Evolutionary conservation across 2,329 filamentous ascomycete genomes (phyloP).

Genomic region (Colletotrichum sojae): DNA sequence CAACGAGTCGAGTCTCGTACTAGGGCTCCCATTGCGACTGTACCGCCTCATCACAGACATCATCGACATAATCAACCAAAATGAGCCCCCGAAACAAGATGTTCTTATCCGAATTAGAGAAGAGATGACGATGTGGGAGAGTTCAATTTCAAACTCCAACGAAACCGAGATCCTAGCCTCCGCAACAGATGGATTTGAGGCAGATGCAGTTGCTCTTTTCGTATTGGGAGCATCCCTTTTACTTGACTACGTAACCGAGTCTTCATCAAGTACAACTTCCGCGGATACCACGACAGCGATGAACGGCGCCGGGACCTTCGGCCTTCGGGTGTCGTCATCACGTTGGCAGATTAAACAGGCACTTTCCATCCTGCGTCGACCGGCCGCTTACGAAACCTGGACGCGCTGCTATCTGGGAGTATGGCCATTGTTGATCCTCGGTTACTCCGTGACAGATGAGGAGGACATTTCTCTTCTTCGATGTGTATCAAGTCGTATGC

Average conservation of each 20-base stretch:
- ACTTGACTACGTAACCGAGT: neutral
- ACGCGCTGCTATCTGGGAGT: constrained; percentile 4
- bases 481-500: neutral
- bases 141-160: accelerated
- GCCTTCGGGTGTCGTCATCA: neutral
- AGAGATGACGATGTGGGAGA: neutral
- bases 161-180: no score
- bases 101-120: neutral
- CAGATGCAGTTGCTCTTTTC: neutral
- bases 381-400: constrained; percentile 5
- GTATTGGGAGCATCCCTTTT: constrained; percentile 4
- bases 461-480: neutral
- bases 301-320: neutral
- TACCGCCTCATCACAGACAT: constrained; percentile 14
- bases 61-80: neutral
- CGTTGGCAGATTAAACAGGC: constrained; percentile 8
- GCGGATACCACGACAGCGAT: neutral
- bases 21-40: neutral
- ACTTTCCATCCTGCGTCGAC: constrained; percentile 2
- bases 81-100: neutral
- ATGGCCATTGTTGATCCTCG: neutral
- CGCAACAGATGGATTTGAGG: accelerated
- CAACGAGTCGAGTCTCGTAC: neutral
- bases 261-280: neutral
- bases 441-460: neutral